Evolutionary conservation across 192 early-diverging fungal genomes (phyloP).

Genomic region (Cladochytrium replicatum): DNA sequence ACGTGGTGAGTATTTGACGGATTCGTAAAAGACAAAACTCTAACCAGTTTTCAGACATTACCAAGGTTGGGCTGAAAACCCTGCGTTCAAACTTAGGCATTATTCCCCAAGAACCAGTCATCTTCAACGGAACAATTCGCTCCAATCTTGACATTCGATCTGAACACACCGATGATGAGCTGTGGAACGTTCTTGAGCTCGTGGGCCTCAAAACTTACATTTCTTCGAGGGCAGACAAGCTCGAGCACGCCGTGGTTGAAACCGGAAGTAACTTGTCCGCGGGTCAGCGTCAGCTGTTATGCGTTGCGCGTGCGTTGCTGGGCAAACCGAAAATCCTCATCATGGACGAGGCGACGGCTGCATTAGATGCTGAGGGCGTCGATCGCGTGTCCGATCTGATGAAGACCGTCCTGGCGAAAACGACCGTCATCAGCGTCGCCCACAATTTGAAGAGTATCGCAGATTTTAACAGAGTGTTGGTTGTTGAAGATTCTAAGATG

Average conservation of each 20-base stretch:
- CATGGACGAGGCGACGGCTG: conserved; percentile 50
- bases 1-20: too few species aligned
- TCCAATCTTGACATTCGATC: conserved; percentile 64
- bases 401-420: conserved; percentile 49
- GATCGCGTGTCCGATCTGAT: conserved; percentile 63
- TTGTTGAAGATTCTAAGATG: too few species aligned
- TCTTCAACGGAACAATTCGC: conserved; percentile 39
- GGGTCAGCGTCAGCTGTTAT: conserved; percentile 38
- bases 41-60: conserved; percentile 40
- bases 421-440: conserved; percentile 67
- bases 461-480: too few species aligned
- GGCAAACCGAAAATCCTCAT: conserved; percentile 18
- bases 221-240: conserved; percentile 33
- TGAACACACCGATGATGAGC: conserved; percentile 48
- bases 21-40: too few species aligned
- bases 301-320: conserved; percentile 24
- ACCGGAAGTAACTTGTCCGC: conserved; percentile 63
- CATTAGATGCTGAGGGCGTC: conserved; percentile 40
- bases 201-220: conserved; percentile 41
- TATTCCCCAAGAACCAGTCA: conserved; percentile 29
- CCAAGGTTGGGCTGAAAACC: conserved; percentile 27
- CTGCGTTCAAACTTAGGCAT: conserved; percentile 16
- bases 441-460: too few species aligned
- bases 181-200: conserved; percentile 57
- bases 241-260: conserved; percentile 48